A percentile compares a stretch with the other conserved stretches of the same genome.
These are phyloP conservation scores for Protoeuglena noctilucae DNA, from an alignment of 139 green algal species.

Conservation along the genomic window DNA sequence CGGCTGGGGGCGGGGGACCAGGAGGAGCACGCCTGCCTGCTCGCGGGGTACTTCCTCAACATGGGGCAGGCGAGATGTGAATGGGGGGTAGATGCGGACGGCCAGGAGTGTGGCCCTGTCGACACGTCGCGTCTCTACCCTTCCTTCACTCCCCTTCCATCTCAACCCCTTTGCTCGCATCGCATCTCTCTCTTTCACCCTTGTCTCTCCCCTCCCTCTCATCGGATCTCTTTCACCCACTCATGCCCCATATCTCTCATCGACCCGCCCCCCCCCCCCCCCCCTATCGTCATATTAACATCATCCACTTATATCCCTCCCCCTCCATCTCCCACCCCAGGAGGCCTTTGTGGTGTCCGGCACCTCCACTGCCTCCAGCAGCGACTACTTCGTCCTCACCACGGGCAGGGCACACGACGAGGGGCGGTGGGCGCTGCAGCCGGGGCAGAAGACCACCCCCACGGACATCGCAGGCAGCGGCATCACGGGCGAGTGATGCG, in stretches of 20 bases:
- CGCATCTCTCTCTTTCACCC: too few relatives aligned
- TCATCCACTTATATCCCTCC: too few relatives aligned
- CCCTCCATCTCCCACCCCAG: too few relatives aligned
- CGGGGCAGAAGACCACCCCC: too few relatives aligned
- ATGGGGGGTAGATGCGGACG: background rate
- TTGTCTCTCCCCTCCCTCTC: too few relatives aligned
- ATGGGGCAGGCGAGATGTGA: background rate
- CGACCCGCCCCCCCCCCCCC: too few relatives aligned
- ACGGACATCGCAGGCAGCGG: too few relatives aligned
- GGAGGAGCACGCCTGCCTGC: constrained; percentile 7
- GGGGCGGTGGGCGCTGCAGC: background rate
- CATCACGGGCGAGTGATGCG: too few relatives aligned
- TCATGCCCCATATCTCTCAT: too few relatives aligned
- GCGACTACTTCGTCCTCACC: background rate
- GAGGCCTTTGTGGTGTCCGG: background rate
- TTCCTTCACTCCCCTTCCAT: background rate
- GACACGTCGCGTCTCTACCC: background rate
- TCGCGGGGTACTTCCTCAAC: background rate
- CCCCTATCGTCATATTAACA: too few relatives aligned
- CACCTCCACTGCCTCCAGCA: background rate
- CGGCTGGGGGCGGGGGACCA: constrained; percentile 3
- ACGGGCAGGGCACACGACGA: background rate
- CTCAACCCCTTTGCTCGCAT: background rate
- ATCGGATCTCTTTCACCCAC: too few relatives aligned
- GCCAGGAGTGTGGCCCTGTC: too few relatives aligned